Conservation (phyloP, 257 asterid genomes). For the Solanum megistacrolobum region DNA sequence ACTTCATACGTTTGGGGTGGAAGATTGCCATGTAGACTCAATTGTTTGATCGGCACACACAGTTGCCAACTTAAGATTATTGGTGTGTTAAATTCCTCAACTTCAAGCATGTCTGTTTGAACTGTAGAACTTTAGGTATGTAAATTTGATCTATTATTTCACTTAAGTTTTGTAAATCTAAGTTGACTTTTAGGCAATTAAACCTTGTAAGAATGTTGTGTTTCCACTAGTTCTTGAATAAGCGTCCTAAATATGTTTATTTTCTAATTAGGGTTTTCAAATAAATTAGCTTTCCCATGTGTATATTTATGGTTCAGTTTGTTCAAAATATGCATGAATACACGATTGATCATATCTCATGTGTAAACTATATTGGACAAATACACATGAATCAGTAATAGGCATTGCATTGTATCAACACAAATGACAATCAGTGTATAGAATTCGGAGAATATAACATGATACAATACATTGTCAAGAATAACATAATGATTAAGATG, state of each 20-base stretch:
- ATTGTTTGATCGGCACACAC: not conserved
- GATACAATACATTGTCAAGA: not conserved
- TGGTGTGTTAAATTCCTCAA: not conserved
- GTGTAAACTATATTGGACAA: not conserved
- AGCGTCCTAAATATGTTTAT: not conserved
- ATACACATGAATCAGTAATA: not conserved
- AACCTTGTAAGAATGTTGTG: not conserved
- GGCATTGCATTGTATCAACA: not conserved
- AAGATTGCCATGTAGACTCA: not conserved
- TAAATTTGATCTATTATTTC: not conserved
- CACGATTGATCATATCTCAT: not conserved
- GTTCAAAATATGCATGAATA: not conserved
- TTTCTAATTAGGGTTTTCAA: not conserved
- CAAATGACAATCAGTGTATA: not conserved
- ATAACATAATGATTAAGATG: not conserved
- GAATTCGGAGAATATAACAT: not conserved
- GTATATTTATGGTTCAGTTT: not conserved
- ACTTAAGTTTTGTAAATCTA: not conserved
- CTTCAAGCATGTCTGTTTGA: not conserved
- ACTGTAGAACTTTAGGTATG: not conserved
- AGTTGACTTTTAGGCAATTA: not conserved
- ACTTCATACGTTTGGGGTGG: not conserved
- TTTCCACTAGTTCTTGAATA: not conserved
- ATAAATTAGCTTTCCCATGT: not conserved
- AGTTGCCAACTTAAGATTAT: not conserved